These are phyloP conservation scores for Aspergillus ibericus DNA, from an alignment of 2,329 filamentous ascomycete genomes.

Conservation along the genomic window DNA sequence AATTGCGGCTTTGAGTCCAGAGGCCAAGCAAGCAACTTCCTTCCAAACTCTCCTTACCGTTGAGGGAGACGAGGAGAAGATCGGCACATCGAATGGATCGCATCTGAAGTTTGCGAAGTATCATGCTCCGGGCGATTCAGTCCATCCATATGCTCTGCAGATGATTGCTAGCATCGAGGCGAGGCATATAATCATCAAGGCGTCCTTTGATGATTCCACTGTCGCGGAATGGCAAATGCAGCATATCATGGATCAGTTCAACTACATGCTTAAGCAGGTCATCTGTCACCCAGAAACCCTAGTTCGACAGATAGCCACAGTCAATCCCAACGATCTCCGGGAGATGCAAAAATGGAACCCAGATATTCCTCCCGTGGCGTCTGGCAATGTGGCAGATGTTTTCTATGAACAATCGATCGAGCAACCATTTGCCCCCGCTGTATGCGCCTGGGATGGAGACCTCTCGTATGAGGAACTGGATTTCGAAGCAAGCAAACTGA, in stretches of 20 bases:
- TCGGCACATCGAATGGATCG: not conserved
- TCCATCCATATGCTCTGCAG: slow-evolving; percentile 9
- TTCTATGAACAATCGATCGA: not conserved
- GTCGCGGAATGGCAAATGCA: slow-evolving; percentile 9
- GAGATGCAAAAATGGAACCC: slow-evolving; percentile 11
- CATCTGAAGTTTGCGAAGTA: not conserved
- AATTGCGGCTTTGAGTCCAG: slow-evolving; percentile 51
- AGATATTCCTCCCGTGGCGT: not conserved
- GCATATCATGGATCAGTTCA: slow-evolving; percentile 14
- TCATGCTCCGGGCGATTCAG: not conserved
- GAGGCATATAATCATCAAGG: not conserved
- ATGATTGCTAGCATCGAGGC: not conserved
- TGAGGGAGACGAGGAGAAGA: slow-evolving; percentile 13
- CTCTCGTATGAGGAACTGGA: slow-evolving; percentile 28
- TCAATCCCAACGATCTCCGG: slow-evolving; percentile 4
- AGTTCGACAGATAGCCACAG: not conserved
- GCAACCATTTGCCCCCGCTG: slow-evolving; percentile 17
- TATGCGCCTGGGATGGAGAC: slow-evolving; percentile 29
- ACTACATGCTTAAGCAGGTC: slow-evolving; percentile 20
- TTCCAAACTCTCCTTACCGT: slow-evolving; percentile 45
- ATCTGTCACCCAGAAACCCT: slow-evolving; percentile 7
- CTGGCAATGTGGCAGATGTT: not conserved
- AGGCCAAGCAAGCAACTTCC: slow-evolving; percentile 39
- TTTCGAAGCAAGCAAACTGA: slow-evolving; percentile 27
- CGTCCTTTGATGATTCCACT: slow-evolving; percentile 7